Conservation (phyloP, 2,329 filamentous ascomycete genomes). For the Colletotrichum limetticola region DNA sequence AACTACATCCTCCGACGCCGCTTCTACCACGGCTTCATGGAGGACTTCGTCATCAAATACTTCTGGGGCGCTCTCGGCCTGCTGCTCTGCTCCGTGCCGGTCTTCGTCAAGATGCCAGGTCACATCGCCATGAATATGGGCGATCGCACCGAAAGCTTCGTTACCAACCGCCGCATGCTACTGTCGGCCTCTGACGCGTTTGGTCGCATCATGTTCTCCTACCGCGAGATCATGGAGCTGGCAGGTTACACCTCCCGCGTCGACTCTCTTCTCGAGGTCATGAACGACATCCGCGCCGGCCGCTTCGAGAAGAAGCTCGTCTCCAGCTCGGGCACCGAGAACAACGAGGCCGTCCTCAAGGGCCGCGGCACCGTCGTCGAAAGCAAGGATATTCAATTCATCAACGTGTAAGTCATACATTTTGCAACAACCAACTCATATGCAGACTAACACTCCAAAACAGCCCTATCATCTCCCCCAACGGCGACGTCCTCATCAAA, state of each 20-base stretch:
- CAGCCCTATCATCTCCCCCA: constrained; percentile 92
- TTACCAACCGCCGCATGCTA: constrained; percentile 93
- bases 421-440: too few relatives aligned
- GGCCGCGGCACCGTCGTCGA: constrained; percentile 86
- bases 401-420: constrained; percentile 71
- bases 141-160: constrained; percentile 80
- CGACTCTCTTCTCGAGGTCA: constrained; percentile 88
- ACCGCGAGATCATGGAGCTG: constrained; percentile 95
- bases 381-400: constrained; percentile 85
- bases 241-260: constrained; percentile 96
- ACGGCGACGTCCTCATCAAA: constrained; percentile 90
- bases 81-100: constrained; percentile 91
- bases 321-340: constrained; percentile 83
- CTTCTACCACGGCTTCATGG: constrained; percentile 99
- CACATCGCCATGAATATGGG: constrained; percentile 73
- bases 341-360: constrained; percentile 84
- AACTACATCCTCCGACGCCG: constrained; percentile 91
- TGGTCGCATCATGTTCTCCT: constrained; percentile 96
- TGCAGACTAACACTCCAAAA: not conserved
- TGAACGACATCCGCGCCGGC: constrained; percentile 90
- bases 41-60: constrained; percentile 99
- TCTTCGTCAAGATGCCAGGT: constrained; percentile 93
- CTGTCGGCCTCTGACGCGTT: constrained; percentile 95
- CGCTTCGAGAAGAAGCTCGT: constrained; percentile 97
- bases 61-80: constrained; percentile 97